Evolutionary conservation across 2,329 filamentous ascomycete species (phyloP).

Genomic region (Helicocarpus griseus): DNA sequence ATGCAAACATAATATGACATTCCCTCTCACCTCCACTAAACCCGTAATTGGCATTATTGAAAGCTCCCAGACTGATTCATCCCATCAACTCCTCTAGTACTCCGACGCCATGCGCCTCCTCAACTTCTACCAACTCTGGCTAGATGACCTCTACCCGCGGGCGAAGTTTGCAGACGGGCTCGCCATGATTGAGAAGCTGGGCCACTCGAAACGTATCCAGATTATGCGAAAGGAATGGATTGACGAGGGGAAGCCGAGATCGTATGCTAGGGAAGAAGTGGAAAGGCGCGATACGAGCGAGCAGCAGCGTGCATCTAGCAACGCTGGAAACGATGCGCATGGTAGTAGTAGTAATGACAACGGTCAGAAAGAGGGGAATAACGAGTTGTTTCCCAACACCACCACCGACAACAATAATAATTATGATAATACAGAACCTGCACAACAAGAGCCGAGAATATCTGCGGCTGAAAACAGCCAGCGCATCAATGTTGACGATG

Average conservation of each 20-base stretch:
- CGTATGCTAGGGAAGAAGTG: conserved; percentile 2
- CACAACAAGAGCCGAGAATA: neutral
- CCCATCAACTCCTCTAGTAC: conserved; percentile 48
- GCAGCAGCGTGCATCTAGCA: too few species aligned
- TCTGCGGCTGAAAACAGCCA: neutral
- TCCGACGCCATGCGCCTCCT: conserved; percentile 72
- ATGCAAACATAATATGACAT: too few species aligned
- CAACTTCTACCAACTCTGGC: conserved; percentile 90
- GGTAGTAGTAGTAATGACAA: neutral
- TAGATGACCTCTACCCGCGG: conserved; percentile 90
- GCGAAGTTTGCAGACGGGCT: conserved; percentile 88
- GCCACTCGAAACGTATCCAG: conserved; percentile 71
- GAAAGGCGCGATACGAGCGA: neutral
- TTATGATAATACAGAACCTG: neutral
- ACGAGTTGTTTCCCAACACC: neutral
- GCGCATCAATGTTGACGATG: too few species aligned
- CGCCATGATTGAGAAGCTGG: conserved; percentile 82
- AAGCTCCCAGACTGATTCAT: too few species aligned
- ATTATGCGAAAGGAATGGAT: conserved; percentile 74
- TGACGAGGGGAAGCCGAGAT: conserved; percentile 49
- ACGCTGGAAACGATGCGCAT: neutral
- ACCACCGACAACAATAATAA: too few species aligned
- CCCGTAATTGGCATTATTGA: too few species aligned
- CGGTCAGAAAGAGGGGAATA: neutral
- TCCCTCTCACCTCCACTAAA: too few species aligned